Conservation (phyloP, 352 stramenopile genomes). For the Albugo candida region DNA sequence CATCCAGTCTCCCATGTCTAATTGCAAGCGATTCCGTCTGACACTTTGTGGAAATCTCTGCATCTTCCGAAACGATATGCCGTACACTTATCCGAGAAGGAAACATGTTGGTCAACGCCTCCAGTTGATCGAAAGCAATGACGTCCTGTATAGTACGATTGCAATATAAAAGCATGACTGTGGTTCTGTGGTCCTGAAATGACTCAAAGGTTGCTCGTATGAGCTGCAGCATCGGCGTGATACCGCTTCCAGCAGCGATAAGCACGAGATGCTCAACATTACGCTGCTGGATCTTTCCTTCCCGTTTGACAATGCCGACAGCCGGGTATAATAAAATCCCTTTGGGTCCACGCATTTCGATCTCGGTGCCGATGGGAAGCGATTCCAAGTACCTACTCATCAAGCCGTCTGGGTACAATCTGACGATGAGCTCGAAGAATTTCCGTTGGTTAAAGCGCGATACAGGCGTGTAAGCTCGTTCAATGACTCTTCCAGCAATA, state of each 20-base stretch:
- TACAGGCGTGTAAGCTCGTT: slow-evolving; percentile 56
- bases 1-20: slow-evolving; percentile 18
- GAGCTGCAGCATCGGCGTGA: slow-evolving; percentile 70
- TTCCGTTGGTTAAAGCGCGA: slow-evolving; percentile 9
- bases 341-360: slow-evolving; percentile 62
- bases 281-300: slow-evolving; percentile 15
- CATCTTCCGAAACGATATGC: slow-evolving; percentile 25
- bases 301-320: slow-evolving; percentile 23
- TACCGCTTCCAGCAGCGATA: slow-evolving; percentile 54
- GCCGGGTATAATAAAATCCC: slow-evolving; percentile 37
- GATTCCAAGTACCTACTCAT: slow-evolving; percentile 54
- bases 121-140: slow-evolving; percentile 49
- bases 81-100: slow-evolving; percentile 32
- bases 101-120: slow-evolving; percentile 68
- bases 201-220: slow-evolving; percentile 48
- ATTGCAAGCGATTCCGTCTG: no score
- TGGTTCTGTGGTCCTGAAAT: slow-evolving; percentile 19
- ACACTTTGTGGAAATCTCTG: no score
- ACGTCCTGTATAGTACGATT: slow-evolving; percentile 46
- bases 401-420: slow-evolving; percentile 41
- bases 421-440: background rate
- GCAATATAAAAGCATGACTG: slow-evolving; percentile 54
- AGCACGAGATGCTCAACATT: slow-evolving; percentile 45
- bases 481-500: slow-evolving; percentile 55
- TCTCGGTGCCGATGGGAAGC: slow-evolving; percentile 22